phyloP scores from a whole-genome alignment of 2,329 filamentous ascomycete genomes.

The Tolypocladium nubicola region DNA sequence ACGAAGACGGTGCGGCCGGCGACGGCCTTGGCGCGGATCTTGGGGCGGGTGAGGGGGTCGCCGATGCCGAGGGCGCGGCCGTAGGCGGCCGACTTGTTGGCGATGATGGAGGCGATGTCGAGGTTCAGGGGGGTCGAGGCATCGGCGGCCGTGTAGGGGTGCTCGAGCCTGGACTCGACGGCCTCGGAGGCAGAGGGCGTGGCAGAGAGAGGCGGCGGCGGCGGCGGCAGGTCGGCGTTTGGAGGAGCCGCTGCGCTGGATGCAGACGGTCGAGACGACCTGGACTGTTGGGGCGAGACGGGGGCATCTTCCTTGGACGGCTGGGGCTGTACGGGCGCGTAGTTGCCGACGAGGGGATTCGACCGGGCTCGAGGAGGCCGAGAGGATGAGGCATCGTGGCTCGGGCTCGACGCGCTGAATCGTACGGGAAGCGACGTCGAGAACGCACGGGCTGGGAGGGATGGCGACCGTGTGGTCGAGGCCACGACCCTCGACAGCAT shows the following conservation, averaged over 20 bases:
- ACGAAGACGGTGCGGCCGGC: slow-evolving; percentile 27
- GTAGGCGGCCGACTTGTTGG: slow-evolving; percentile 16
- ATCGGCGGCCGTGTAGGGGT: slow-evolving; percentile 17
- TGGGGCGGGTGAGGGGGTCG: slow-evolving; percentile 17
- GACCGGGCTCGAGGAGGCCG: slow-evolving; percentile 6
- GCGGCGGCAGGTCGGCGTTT: slow-evolving; percentile 10
- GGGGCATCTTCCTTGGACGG: slow-evolving; percentile 1
- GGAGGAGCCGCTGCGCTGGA: slow-evolving; percentile 1
- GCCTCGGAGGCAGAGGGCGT: background rate
- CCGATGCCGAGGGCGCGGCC: slow-evolving; percentile 8
- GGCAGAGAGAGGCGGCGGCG: slow-evolving; percentile 8
- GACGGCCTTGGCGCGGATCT: slow-evolving; percentile 21
- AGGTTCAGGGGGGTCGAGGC: slow-evolving; percentile 10
- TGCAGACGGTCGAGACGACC: slow-evolving; percentile 1
- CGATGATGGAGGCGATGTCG: slow-evolving; percentile 25
- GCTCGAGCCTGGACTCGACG: background rate
- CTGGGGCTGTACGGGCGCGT: slow-evolving; percentile 7
- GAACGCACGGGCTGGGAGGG: slow-evolving; percentile 14
- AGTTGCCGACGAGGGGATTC: slow-evolving; percentile 22
- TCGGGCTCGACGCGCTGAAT: slow-evolving; percentile 5
- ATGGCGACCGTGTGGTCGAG: slow-evolving; percentile 9
- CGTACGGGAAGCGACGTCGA: slow-evolving; percentile 20
- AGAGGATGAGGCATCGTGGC: slow-evolving; percentile 1
- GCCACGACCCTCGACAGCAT: slow-evolving; percentile 18
- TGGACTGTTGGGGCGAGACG: slow-evolving; percentile 4